Evolutionary conservation across 2,329 filamentous ascomycete genomes (phyloP).

Genomic region (Diplodia mutila): DNA sequence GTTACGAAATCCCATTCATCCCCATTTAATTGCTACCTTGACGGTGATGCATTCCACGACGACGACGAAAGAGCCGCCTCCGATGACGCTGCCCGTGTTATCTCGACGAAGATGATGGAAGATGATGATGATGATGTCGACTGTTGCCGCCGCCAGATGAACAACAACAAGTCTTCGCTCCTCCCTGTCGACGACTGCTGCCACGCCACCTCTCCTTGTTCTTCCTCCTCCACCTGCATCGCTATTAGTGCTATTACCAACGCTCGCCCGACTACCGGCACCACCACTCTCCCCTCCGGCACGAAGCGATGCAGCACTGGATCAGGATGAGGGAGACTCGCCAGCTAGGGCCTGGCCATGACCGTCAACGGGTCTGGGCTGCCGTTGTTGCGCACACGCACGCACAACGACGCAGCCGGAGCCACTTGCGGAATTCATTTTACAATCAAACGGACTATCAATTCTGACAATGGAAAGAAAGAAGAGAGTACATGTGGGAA

Average conservation of each 20-base stretch:
- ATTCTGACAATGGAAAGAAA: conserved; percentile 1
- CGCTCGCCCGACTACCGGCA: background rate
- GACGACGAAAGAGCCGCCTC: conserved; percentile 4
- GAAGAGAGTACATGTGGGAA: background rate
- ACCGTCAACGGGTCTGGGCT: conserved; percentile 6
- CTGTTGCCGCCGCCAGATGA: too few relatives aligned
- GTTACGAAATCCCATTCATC: background rate
- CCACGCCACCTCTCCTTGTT: background rate
- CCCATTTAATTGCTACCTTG: background rate
- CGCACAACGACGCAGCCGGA: conserved; percentile 1
- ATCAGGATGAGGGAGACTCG: conserved; percentile 21
- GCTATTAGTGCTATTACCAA: background rate
- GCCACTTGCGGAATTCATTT: background rate
- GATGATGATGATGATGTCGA: conserved; percentile 2
- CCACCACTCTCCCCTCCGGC: background rate
- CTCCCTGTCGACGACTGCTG: background rate
- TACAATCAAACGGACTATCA: background rate
- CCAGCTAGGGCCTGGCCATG: conserved; percentile 23
- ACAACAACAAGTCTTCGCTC: background rate
- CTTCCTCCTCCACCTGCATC: conserved; percentile 10
- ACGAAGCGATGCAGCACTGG: conserved; percentile 14
- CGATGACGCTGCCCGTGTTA: background rate
- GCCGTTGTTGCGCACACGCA: background rate
- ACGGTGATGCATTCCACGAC: conserved; percentile 6
- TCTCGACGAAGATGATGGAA: conserved; percentile 11